These are phyloP conservation scores for Rachicladosporium sp. DNA, from an alignment of 2,329 filamentous ascomycete species.

Conservation along the genomic window DNA sequence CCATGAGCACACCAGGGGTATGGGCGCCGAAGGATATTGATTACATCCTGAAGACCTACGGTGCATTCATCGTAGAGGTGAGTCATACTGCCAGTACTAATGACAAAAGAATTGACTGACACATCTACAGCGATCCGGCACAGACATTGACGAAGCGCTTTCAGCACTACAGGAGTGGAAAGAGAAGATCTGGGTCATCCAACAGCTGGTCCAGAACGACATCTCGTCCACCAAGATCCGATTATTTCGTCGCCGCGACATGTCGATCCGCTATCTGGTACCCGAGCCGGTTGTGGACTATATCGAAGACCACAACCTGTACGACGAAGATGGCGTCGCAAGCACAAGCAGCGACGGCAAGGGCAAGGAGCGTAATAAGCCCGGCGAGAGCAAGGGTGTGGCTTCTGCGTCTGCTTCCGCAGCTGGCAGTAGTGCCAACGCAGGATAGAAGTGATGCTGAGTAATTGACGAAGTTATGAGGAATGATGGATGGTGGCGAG, in stretches of 20 bases:
- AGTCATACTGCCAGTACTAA: conserved; percentile 3
- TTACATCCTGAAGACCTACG: conserved; percentile 74
- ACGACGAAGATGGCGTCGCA: conserved; percentile 24
- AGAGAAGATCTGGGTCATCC: conserved; percentile 77
- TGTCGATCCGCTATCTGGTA: conserved; percentile 69
- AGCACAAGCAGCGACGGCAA: conserved; percentile 14
- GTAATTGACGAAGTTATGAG: no score
- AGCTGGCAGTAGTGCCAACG: no score
- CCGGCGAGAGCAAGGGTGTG: conserved; percentile 18
- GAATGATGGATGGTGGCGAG: no score
- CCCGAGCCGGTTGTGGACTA: conserved; percentile 59
- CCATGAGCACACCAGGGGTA: conserved; percentile 44
- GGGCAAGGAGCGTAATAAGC: conserved; percentile 16
- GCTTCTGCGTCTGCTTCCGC: background rate
- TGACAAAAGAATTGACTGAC: conserved; percentile 29
- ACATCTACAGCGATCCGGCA: conserved; percentile 76
- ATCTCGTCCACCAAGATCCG: conserved; percentile 75
- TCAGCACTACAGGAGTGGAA: conserved; percentile 71
- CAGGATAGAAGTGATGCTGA: no score
- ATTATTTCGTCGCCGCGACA: conserved; percentile 63
- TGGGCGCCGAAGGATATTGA: conserved; percentile 80
- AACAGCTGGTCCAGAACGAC: conserved; percentile 77
- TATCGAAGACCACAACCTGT: conserved; percentile 26
- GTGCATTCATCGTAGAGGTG: conserved; percentile 60
- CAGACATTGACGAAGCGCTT: conserved; percentile 77